These are phyloP conservation scores for Symbiodinium natans DNA, from an alignment of 73 alveolate genomes.

Conservation along the genomic window DNA sequence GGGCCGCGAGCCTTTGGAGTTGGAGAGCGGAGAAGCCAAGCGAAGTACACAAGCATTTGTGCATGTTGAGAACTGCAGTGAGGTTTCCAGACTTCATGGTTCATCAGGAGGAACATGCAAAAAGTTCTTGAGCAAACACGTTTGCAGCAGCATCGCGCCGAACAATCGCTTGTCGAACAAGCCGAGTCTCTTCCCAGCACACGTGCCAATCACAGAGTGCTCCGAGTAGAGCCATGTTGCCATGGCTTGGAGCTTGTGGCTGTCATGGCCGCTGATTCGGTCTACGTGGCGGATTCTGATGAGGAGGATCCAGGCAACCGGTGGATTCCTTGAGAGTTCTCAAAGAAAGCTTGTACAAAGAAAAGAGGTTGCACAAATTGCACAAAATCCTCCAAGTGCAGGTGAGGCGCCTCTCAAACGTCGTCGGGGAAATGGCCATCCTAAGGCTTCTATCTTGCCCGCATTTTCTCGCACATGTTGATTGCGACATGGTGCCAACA, in stretches of 20 bases:
- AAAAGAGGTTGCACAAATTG: neutral
- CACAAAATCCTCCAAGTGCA: neutral
- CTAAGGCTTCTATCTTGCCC: neutral
- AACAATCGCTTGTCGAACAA: too few relatives aligned
- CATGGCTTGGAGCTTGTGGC: neutral
- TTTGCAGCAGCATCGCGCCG: too few relatives aligned
- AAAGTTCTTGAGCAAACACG: too few relatives aligned
- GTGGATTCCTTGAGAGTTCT: neutral
- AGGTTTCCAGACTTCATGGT: too few relatives aligned
- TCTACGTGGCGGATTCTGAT: constrained; percentile 78
- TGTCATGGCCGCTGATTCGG: constrained; percentile 55
- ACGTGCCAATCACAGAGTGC: too few relatives aligned
- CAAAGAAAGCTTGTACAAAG: neutral
- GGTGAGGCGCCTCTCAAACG: neutral
- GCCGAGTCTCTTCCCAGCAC: too few relatives aligned
- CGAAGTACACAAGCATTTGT: too few relatives aligned
- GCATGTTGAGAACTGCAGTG: too few relatives aligned
- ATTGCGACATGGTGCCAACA: neutral
- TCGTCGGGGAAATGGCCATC: neutral
- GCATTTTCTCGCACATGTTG: neutral
- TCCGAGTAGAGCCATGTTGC: neutral
- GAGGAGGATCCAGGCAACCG: constrained; percentile 55
- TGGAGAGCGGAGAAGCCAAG: too few relatives aligned
- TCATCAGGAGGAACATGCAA: too few relatives aligned
- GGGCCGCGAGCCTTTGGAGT: constrained; percentile 1